Evolutionary conservation across 1,284 basidiomycete genomes (phyloP).

Genomic region (Amylostereum areolatum): DNA sequence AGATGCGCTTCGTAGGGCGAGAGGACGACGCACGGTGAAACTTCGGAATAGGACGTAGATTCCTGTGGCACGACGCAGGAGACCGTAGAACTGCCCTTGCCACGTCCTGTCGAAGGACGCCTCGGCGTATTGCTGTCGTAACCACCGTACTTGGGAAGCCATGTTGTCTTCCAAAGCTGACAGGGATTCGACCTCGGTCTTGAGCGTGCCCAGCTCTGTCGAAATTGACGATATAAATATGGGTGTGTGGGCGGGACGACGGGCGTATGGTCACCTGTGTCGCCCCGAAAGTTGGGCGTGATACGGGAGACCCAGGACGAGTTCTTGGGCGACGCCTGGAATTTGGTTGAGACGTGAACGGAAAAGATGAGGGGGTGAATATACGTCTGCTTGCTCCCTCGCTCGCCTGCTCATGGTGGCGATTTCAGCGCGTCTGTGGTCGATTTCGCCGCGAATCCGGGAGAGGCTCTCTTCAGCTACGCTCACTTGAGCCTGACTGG

Average conservation of each 20-base stretch:
- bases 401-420: slow-evolving; percentile 3
- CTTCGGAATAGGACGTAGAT: slow-evolving; percentile 64
- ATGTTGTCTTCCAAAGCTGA: slow-evolving; percentile 67
- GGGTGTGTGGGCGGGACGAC: background rate
- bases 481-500: slow-evolving; percentile 44
- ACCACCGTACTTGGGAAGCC: slow-evolving; percentile 45
- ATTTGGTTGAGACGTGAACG: background rate
- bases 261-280: slow-evolving; percentile 31
- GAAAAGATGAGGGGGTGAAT: background rate
- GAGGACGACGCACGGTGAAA: slow-evolving; percentile 44
- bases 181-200: slow-evolving; percentile 57
- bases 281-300: slow-evolving; percentile 41
- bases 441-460: slow-evolving; percentile 47
- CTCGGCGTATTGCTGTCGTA: slow-evolving; percentile 43
- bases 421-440: slow-evolving; percentile 8
- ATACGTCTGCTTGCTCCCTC: slow-evolving; percentile 7
- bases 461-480: slow-evolving; percentile 43
- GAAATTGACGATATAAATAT: slow-evolving; percentile 1
- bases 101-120: slow-evolving; percentile 48
- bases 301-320: slow-evolving; percentile 43
- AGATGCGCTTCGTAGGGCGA: slow-evolving; percentile 2
- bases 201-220: slow-evolving; percentile 26
- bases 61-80: slow-evolving; percentile 12
- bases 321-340: slow-evolving; percentile 14
- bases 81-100: slow-evolving; percentile 49